A percentile compares a stretch with the other conserved stretches of the same genome.
Conservation (phyloP, 441 rosid species). For the Gossypium schwendimanii region DNA sequence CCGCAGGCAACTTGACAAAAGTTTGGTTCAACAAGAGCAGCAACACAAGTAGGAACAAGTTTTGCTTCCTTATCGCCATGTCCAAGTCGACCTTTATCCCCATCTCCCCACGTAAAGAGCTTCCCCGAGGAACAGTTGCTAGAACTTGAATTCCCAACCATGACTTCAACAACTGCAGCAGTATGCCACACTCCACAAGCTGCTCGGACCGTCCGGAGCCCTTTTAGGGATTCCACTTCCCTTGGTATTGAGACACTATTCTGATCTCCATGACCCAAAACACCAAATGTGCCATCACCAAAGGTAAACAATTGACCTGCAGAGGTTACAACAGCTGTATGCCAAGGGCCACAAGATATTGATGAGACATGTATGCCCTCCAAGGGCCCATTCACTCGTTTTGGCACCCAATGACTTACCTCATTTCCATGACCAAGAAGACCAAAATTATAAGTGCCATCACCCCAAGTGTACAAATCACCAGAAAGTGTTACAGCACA, state of each 20-base stretch:
- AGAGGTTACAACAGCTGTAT: conserved; percentile 90
- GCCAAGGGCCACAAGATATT: conserved; percentile 95
- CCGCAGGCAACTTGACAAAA: conserved; percentile 92
- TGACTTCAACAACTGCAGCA: conserved; percentile 93
- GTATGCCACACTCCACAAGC: conserved; percentile 99
- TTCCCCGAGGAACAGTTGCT: conserved; percentile 89
- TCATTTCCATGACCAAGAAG: conserved; percentile 93
- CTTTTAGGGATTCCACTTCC: conserved; percentile 90
- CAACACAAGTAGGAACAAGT: conserved; percentile 90
- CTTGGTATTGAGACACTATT: conserved; percentile 67
- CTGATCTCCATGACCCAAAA: conserved; percentile 85
- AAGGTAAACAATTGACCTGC: conserved; percentile 91
- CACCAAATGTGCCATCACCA: conserved; percentile 97
- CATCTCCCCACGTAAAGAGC: conserved; percentile 97
- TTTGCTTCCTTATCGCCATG: conserved; percentile 88
- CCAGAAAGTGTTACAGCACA: conserved; percentile 97
- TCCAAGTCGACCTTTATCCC: conserved; percentile 91
- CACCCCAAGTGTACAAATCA: conserved; percentile 95
- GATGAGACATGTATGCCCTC: conserved; percentile 90
- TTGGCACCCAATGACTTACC: conserved; percentile 90
- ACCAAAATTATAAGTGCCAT: conserved; percentile 75
- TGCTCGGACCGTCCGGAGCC: conserved; percentile 84
- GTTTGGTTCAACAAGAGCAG: conserved; percentile 93
- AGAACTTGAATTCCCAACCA: conserved; percentile 84
- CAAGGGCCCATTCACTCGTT: conserved; percentile 77